A percentile compares a stretch with the other conserved stretches of the same genome.
phyloP scores from a whole-genome alignment of 2,329 filamentous ascomycete genomes.

The Thermothelomyces thermophilus region DNA sequence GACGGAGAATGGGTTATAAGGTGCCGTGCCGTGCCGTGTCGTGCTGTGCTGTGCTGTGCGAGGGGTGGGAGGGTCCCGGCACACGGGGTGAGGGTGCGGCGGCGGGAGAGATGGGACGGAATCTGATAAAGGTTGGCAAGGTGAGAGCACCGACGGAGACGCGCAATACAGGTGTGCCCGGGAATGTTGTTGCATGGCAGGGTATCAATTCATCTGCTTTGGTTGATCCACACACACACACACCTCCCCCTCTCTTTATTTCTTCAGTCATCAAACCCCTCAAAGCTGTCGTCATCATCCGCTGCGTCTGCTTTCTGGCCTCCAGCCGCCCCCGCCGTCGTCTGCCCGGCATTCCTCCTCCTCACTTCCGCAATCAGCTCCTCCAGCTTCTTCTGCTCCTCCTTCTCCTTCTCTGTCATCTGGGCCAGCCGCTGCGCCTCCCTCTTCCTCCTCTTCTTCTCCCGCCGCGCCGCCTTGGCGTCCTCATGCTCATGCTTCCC shows the following conservation, averaged over 20 bases:
- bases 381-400: slow-evolving; percentile 56
- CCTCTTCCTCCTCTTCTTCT: slow-evolving; percentile 34
- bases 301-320: background rate
- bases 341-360: slow-evolving; percentile 42
- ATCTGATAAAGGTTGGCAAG: background rate
- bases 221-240: background rate
- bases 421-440: slow-evolving; percentile 56
- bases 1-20: too few species aligned
- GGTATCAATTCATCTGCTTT: slow-evolving; percentile 5
- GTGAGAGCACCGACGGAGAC: too few species aligned
- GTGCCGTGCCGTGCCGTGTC: too few species aligned
- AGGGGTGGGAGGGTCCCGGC: too few species aligned
- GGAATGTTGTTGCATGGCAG: too few species aligned
- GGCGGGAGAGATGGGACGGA: too few species aligned
- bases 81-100: too few species aligned
- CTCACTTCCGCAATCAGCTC: slow-evolving; percentile 59
- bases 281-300: slow-evolving; percentile 44
- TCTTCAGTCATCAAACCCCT: slow-evolving; percentile 49
- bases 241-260: too few species aligned
- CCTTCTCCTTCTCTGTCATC: slow-evolving; percentile 66
- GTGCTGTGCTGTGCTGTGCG: too few species aligned
- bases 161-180: too few species aligned
- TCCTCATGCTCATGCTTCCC: slow-evolving; percentile 61
- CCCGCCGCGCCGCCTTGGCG: slow-evolving; percentile 39
- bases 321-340: slow-evolving; percentile 29